Evolutionary conservation across 2,329 filamentous ascomycete genomes (phyloP).

Genomic region (Dryadomyces quercivorus): DNA sequence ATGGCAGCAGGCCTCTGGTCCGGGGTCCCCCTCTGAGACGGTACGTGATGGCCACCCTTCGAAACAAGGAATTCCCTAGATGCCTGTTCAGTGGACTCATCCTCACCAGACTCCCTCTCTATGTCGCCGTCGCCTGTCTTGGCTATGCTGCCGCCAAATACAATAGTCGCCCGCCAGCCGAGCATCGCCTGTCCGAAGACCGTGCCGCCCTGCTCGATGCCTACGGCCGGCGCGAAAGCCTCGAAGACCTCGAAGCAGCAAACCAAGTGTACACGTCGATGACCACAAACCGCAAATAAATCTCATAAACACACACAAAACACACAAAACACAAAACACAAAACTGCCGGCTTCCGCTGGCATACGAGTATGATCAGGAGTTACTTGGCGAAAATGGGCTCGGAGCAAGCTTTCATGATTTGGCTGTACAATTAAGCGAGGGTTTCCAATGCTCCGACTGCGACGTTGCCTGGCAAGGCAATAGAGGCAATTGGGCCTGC

Average conservation of each 20-base stretch:
- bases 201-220: slow-evolving; percentile 15
- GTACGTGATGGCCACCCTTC: neutral
- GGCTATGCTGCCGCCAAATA: slow-evolving; percentile 7
- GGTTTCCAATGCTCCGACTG: neutral
- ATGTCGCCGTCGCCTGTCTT: slow-evolving; percentile 4
- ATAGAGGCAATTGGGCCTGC: neutral
- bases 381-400: neutral
- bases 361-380: neutral
- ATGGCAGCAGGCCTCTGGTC: slow-evolving; percentile 9
- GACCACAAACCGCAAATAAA: neutral
- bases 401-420: neutral
- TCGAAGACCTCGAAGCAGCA: slow-evolving; percentile 20
- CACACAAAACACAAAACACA: neutral
- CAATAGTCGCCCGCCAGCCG: neutral
- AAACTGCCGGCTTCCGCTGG: neutral
- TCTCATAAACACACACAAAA: no score
- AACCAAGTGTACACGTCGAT: slow-evolving; percentile 17
- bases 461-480: neutral
- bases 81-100: neutral
- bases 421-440: neutral
- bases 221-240: slow-evolving; percentile 18
- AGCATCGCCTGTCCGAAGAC: neutral
- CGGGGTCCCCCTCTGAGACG: slow-evolving; percentile 2
- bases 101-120: slow-evolving; percentile 5
- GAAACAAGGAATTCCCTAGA: neutral